Conservation (phyloP, 1,284 basidiomycete genomes). For the Vanrija sp. region DNA sequence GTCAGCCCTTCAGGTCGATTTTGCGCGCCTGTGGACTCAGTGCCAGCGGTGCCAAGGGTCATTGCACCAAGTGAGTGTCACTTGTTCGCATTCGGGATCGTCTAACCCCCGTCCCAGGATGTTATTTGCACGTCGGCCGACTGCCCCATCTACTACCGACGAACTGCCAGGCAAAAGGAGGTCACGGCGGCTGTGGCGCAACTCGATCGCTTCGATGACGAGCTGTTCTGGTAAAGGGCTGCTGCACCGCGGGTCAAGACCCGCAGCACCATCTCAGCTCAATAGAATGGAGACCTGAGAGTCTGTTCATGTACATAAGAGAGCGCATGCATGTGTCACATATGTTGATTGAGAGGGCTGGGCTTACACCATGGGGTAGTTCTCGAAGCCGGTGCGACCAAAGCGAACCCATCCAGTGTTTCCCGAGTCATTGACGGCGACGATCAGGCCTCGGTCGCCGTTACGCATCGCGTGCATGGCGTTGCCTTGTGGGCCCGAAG, state of each 20-base stretch:
- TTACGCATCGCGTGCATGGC: slow-evolving; percentile 72
- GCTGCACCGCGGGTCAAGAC: not conserved
- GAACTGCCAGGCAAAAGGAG: slow-evolving; percentile 94
- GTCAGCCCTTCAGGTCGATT: slow-evolving; percentile 78
- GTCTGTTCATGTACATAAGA: not conserved
- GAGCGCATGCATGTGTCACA: not conserved
- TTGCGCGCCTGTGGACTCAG: slow-evolving; percentile 92
- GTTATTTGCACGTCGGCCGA: slow-evolving; percentile 95
- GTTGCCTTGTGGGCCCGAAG: not conserved
- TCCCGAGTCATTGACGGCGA: slow-evolving; percentile 86
- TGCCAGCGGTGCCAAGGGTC: slow-evolving; percentile 96
- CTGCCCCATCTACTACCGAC: slow-evolving; percentile 97
- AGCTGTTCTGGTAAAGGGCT: slow-evolving; percentile 39
- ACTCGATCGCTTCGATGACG: slow-evolving; percentile 72
- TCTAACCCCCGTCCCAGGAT: slow-evolving; percentile 56
- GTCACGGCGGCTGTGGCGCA: slow-evolving; percentile 74
- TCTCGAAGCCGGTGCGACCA: slow-evolving; percentile 76
- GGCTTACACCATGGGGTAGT: slow-evolving; percentile 61
- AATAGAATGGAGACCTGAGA: slow-evolving; percentile 6
- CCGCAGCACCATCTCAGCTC: not conserved
- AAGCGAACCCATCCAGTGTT: slow-evolving; percentile 86
- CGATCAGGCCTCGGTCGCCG: slow-evolving; percentile 76
- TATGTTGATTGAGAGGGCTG: not conserved
- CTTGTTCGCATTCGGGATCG: not conserved
- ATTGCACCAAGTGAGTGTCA: slow-evolving; percentile 69